Evolutionary conservation across 352 stramenopile genomes (phyloP).

Genomic region (Globisporangium apiculatum): DNA sequence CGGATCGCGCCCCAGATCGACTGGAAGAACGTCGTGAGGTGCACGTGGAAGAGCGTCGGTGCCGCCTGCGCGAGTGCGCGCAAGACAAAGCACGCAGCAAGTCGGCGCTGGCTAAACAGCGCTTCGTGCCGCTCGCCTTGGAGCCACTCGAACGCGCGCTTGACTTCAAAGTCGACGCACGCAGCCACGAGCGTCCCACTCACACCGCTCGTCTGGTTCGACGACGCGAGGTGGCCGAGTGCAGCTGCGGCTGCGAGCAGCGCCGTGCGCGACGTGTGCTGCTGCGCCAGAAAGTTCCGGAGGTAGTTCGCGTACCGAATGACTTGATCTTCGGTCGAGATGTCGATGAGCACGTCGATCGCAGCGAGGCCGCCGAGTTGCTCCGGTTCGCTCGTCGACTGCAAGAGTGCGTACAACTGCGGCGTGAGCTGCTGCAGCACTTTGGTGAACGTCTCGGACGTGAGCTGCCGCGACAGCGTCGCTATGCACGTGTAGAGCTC

Average conservation of each 20-base stretch:
- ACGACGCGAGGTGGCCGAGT: slow-evolving; percentile 78
- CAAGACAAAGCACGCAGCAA: slow-evolving; percentile 83
- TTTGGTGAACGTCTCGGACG: slow-evolving; percentile 75
- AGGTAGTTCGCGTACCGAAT: slow-evolving; percentile 89
- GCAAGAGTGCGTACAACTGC: slow-evolving; percentile 64
- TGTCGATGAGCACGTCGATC: slow-evolving; percentile 75
- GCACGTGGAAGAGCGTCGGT: slow-evolving; percentile 88
- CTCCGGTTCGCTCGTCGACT: slow-evolving; percentile 51
- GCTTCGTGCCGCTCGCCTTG: slow-evolving; percentile 59
- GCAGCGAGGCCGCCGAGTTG: slow-evolving; percentile 69
- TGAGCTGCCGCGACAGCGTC: slow-evolving; percentile 62
- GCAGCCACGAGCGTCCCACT: slow-evolving; percentile 82
- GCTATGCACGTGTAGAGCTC: slow-evolving; percentile 62
- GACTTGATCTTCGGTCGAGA: slow-evolving; percentile 83
- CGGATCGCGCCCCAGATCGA: slow-evolving; percentile 86
- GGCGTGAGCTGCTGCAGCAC: slow-evolving; percentile 66
- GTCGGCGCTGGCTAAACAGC: slow-evolving; percentile 63
- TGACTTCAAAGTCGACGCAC: slow-evolving; percentile 92
- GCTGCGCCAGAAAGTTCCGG: slow-evolving; percentile 79
- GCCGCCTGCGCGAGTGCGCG: slow-evolving; percentile 81
- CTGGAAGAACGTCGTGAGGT: slow-evolving; percentile 90
- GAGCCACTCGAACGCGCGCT: slow-evolving; percentile 87
- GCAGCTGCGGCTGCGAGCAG: slow-evolving; percentile 65
- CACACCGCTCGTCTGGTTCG: slow-evolving; percentile 48
- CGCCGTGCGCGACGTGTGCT: slow-evolving; percentile 44